phyloP scores from a whole-genome alignment of 805 yeast species.

The Ogataea haglerorum region DNA sequence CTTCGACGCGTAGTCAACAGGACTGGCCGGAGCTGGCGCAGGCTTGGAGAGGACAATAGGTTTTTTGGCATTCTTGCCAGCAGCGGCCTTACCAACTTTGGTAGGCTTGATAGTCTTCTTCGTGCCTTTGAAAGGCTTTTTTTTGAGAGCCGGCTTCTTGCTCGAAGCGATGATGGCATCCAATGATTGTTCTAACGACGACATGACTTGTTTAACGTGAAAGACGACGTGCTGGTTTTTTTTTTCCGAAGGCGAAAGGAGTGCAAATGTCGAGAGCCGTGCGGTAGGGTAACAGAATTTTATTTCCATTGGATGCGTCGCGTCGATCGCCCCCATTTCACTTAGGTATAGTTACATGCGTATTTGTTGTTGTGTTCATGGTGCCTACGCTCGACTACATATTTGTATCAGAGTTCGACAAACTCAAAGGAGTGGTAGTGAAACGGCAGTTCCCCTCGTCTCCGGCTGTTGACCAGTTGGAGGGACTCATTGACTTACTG shows the following conservation, averaged over 20 bases:
- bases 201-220: conserved; percentile 41
- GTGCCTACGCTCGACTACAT: conserved; percentile 24
- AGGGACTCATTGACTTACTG: conserved; percentile 19
- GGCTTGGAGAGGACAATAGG: conserved; percentile 18
- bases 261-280: not conserved
- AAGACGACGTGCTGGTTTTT: conserved; percentile 1
- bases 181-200: conserved; percentile 86
- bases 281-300: conserved; percentile 7
- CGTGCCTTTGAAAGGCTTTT: conserved; percentile 28
- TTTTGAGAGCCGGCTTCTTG: conserved; percentile 32
- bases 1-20: conserved; percentile 59
- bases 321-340: conserved; percentile 6
- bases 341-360: conserved; percentile 5
- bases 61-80: conserved; percentile 11
- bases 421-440: conserved; percentile 67
- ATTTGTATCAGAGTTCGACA: conserved; percentile 75
- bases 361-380: conserved; percentile 1
- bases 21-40: conserved; percentile 18
- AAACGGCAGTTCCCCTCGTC: conserved; percentile 55
- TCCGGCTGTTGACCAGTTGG: conserved; percentile 58
- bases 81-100: conserved; percentile 32
- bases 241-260: conserved; percentile 13
- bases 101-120: conserved; percentile 30
- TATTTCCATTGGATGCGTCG: conserved; percentile 1
- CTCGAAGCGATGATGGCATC: conserved; percentile 85